Evolutionary conservation across 768 basidiomycete genomes (phyloP).

Genomic region (Podaxis sp.): DNA sequence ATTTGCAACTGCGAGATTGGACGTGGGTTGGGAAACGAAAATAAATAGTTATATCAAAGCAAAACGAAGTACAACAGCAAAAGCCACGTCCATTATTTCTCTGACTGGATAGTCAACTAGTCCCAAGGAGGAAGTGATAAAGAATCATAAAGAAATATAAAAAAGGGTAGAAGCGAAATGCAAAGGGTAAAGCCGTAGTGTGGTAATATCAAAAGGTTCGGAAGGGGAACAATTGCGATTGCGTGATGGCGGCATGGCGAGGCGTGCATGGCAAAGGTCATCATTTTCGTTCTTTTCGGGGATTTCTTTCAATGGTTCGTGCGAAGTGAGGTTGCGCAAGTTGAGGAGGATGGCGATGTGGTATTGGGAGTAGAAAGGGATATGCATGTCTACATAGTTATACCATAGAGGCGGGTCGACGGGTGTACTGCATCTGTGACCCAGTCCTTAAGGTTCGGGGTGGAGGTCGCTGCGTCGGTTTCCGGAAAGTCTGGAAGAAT

Average conservation of each 20-base stretch:
- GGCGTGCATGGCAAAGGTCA: background rate
- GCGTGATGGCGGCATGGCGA: constrained; percentile 13
- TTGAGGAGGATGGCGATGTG: background rate
- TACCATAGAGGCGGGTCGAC: constrained; percentile 11
- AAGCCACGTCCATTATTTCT: background rate
- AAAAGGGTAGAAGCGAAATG: constrained; percentile 2
- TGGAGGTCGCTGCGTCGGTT: constrained; percentile 11
- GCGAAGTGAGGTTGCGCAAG: constrained; percentile 5
- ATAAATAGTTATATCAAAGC: constrained; percentile 13
- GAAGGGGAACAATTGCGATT: background rate
- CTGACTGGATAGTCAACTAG: background rate
- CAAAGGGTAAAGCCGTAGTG: constrained; percentile 6
- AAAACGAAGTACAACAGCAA: background rate
- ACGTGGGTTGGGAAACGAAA: background rate
- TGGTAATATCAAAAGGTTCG: background rate
- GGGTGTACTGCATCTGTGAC: constrained; percentile 11
- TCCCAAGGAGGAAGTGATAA: constrained; percentile 8
- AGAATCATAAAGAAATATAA: constrained; percentile 5
- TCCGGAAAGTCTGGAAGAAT: constrained; percentile 12
- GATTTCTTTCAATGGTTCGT: constrained; percentile 5
- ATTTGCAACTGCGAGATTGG: background rate
- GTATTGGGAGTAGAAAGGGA: constrained; percentile 4
- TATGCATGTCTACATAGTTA: constrained; percentile 6
- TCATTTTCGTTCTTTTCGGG: constrained; percentile 14
- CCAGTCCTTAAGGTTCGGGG: constrained; percentile 1